Evolutionary conservation across 106 monocot genomes (phyloP), one percentile per base, ranked within the genome.

Genomic region (Acorus calamus): DNA sequence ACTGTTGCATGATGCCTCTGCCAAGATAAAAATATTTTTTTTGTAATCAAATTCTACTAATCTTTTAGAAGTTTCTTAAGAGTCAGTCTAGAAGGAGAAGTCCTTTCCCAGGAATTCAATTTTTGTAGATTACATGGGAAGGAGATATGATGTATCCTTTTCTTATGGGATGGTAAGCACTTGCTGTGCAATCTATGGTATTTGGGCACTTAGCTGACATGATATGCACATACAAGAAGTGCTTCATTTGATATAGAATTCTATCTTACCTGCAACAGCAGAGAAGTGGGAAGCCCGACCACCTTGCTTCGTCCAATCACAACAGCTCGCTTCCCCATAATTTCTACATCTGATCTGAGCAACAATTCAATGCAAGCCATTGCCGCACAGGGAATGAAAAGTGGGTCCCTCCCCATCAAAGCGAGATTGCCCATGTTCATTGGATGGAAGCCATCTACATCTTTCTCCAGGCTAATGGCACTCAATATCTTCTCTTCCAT

Each of bases 1-100:
- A 91, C 96, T n/a, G 96, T 91, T 44, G 91, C 91, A 87, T 85
- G 87, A 52, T 98, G 96, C 61, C 90, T 87, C 91, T 96, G 78
- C 57, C 14, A 72, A 68, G 61, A 53, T 28, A 28, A 28, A 28
- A 28, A 28, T 28, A 28, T n/a, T 28, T 28, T 28, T 28, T 28
- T 28, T 28, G 28, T 28, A 28, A 28, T 28, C 28, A 28, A 28
- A 28, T 28, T 28, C 1, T 28, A 28, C 28, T 28, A 28, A 28
- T 28, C 28, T 28, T 28, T 28, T 28, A 28, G 28, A 28, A 28
- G 28, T 28, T 28, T 28, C 28, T 28, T 28, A 28, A 28, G 28
- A 28, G 28, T 28, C 28, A 1, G 0, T 28, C 28, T 28, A 28
- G 28, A 28, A 28, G 28, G 28, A 28, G 28, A 28, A 28, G 0